phyloP scores from a whole-genome alignment of 2,329 filamentous ascomycete genomes.

The Hypoxylon sp. region DNA sequence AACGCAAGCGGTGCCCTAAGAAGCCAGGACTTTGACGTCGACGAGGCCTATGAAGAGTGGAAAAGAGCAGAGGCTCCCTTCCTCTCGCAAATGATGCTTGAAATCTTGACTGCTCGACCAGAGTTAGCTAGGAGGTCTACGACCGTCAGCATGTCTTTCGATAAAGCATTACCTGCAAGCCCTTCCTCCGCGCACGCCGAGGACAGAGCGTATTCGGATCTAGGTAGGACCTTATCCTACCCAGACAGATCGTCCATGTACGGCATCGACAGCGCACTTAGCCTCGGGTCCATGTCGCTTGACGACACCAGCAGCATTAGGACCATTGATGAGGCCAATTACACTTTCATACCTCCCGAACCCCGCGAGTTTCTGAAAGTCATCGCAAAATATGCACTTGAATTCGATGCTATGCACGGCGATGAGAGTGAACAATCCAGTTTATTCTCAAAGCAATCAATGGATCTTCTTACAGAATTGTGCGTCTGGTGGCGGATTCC shows the following conservation, averaged over 20 bases:
- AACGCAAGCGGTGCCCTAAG: conserved; percentile 82
- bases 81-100: conserved; percentile 92
- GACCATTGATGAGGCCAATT: conserved; percentile 73
- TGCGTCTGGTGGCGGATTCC: conserved; percentile 91
- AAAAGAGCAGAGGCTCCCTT: conserved; percentile 89
- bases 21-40: conserved; percentile 88
- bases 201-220: conserved; percentile 65
- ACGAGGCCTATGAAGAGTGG: conserved; percentile 90
- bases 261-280: conserved; percentile 74
- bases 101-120: conserved; percentile 87
- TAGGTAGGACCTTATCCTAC: conserved; percentile 64
- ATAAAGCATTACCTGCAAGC: conserved; percentile 70
- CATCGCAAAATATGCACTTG: conserved; percentile 81
- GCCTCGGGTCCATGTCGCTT: conserved; percentile 74
- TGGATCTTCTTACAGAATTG: conserved; percentile 86
- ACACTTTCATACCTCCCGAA: conserved; percentile 90
- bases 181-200: conserved; percentile 61
- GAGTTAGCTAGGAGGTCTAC: conserved; percentile 84
- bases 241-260: conserved; percentile 57
- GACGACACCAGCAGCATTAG: conserved; percentile 65
- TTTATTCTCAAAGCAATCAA: conserved; percentile 80
- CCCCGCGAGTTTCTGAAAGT: conserved; percentile 85
- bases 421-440: conserved; percentile 63
- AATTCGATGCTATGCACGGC: conserved; percentile 70
- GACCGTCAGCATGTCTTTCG: conserved; percentile 57